Evolutionary conservation across 768 basidiomycete species (phyloP), one percentile per base, ranked within the genome.

Genomic region (Boletus tomentosulus): DNA sequence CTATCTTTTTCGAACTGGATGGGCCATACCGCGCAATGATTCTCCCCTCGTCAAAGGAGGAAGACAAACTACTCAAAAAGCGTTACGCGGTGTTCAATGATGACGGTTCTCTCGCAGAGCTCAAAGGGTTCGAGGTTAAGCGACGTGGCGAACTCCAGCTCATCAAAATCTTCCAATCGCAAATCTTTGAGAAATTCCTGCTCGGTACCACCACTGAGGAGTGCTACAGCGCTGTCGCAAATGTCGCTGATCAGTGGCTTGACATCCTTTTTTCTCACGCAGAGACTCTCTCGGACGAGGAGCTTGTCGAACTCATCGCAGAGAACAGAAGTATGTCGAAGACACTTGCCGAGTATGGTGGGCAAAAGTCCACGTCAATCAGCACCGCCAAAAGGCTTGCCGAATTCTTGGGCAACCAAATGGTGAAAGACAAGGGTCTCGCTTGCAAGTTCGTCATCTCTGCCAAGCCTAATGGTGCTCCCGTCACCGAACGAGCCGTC

Each of bases 21-120:
- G 97, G 97, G 2, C 97, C 97, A 1, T 99, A 98, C 76, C 92
- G 85, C 60, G 97, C 97, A 6, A 98, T 99, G 97, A 98, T 98
- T 62, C 80, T 99, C 12, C 97, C 97, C 2, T 96, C 94, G 1
- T 98, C 97, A 1, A 99, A 99, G 68, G 97, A 99, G 71, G 97
- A 99, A 70, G 97, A 98, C 69, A 99, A 98, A 67, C 69, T 99
- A 51, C 74, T 99, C 62, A 99, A 99, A 77, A 99, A 99, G 71
- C 89, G 97, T 47, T 99, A 98, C 63, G 97, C 97, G 6, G 97
- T 99, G 9, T 98, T 98, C 76, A 96, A 98, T 62, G 92, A 95
- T 57, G 96, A 99, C 62, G 95, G 96, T 1, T 88, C 88, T 15
- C 80, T 99, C n/a, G 97, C 97, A 8, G 97, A 99, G 70, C 75